Conservation (phyloP, 306 rosid genomes). For the barrel medic (Medicago truncatula) region MtrunA17r5.0-ANR NC_053049.1:5749001-5749500, state of each 20-base stretch:
- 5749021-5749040: slow-evolving; percentile 44
- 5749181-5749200: slow-evolving; percentile 39
- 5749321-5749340: background rate
- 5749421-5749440: too few species aligned
- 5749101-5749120: slow-evolving; percentile 36
- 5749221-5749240: slow-evolving; percentile 25
- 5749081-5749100: slow-evolving; percentile 38
- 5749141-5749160: background rate
- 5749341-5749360: too few species aligned
- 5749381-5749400: too few species aligned
- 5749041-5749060: background rate
- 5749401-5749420: too few species aligned
- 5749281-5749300: slow-evolving; percentile 7
- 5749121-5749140: slow-evolving; percentile 31
- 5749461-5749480: too few species aligned
- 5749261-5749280: slow-evolving; percentile 28
- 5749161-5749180: slow-evolving; percentile 27
- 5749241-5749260: slow-evolving; percentile 31
- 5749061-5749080: background rate
- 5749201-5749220: slow-evolving; percentile 33
- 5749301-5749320: background rate
- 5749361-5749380: too few species aligned
- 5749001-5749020: slow-evolving; percentile 43
- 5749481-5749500: too few species aligned
- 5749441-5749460: too few species aligned